phyloP scores from a whole-genome alignment of 805 yeast genomes.

The Yarrowia sp. region DNA sequence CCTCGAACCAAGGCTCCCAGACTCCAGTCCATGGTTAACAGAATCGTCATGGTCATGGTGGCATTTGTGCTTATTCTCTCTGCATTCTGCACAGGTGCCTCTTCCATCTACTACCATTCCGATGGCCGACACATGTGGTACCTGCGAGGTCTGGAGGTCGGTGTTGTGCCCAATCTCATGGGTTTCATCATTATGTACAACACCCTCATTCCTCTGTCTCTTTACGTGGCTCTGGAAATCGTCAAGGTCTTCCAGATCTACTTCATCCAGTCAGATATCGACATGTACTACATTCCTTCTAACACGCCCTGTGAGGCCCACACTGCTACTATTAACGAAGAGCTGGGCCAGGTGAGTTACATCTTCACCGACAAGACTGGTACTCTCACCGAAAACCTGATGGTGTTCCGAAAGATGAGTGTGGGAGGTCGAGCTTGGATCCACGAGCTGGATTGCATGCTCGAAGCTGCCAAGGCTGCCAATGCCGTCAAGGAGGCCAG shows the following conservation, averaged over 20 bases:
- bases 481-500: constrained; percentile 41
- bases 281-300: constrained; percentile 85
- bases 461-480: constrained; percentile 47
- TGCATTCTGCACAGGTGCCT: constrained; percentile 82
- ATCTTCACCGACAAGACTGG: constrained; percentile 97
- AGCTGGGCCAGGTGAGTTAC: constrained; percentile 94
- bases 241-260: constrained; percentile 87
- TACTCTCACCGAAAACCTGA: constrained; percentile 90
- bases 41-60: constrained; percentile 88
- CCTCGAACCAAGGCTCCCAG: constrained; percentile 95
- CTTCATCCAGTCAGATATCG: constrained; percentile 86
- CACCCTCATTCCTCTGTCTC: constrained; percentile 91
- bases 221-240: constrained; percentile 96
- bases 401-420: constrained; percentile 89
- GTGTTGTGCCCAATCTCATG: constrained; percentile 89
- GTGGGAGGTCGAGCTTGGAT: constrained; percentile 90
- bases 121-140: constrained; percentile 70
- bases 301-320: constrained; percentile 94
- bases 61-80: constrained; percentile 75
- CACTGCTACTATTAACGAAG: constrained; percentile 94
- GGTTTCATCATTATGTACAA: constrained; percentile 97
- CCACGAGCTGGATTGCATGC: constrained; percentile 69
- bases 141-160: constrained; percentile 72
- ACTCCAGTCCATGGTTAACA: constrained; percentile 79
- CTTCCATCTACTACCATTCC: constrained; percentile 59